A percentile compares a stretch with the other conserved stretches of the same genome.
Evolutionary conservation across 2,329 filamentous ascomycete species (phyloP).

Genomic region (Ceratocystiopsis minuta): DNA sequence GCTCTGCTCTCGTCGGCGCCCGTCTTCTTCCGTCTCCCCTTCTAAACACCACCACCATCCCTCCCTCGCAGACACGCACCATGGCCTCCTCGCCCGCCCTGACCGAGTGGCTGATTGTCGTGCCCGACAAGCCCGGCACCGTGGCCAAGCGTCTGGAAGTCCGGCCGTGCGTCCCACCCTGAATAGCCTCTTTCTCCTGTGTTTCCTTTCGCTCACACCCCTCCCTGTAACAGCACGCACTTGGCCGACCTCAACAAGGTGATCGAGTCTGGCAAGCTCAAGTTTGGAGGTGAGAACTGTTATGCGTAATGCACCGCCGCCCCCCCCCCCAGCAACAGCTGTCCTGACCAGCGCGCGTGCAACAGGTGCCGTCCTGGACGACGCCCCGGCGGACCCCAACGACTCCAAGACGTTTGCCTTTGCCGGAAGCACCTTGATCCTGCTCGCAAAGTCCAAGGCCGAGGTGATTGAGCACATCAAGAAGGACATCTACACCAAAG

Average conservation of each 20-base stretch:
- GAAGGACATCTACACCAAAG: constrained; percentile 53
- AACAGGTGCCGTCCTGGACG: constrained; percentile 50
- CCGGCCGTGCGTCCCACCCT: constrained; percentile 27
- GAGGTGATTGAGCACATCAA: constrained; percentile 49
- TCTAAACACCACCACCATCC: not conserved
- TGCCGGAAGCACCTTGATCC: constrained; percentile 54
- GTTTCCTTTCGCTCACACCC: not conserved
- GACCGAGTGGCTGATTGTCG: constrained; percentile 50
- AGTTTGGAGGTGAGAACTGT: too few relatives aligned
- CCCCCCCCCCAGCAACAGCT: not conserved
- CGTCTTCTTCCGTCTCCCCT: not conserved
- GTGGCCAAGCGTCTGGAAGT: constrained; percentile 44
- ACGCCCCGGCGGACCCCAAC: constrained; percentile 42
- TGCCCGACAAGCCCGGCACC: constrained; percentile 46
- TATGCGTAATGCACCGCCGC: not conserved
- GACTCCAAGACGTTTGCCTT: constrained; percentile 44
- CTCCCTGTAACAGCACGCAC: constrained; percentile 29
- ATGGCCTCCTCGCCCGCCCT: constrained; percentile 14
- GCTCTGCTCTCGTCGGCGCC: not conserved
- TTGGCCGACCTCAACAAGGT: constrained; percentile 32
- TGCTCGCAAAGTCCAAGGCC: constrained; percentile 47
- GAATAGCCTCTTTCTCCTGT: not conserved
- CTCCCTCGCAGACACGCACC: constrained; percentile 7
- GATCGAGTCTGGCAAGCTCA: too few relatives aligned
- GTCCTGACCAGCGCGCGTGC: not conserved